Evolutionary conservation across 1,284 basidiomycete species (phyloP).

Genomic region (Tremellales sp.): DNA sequence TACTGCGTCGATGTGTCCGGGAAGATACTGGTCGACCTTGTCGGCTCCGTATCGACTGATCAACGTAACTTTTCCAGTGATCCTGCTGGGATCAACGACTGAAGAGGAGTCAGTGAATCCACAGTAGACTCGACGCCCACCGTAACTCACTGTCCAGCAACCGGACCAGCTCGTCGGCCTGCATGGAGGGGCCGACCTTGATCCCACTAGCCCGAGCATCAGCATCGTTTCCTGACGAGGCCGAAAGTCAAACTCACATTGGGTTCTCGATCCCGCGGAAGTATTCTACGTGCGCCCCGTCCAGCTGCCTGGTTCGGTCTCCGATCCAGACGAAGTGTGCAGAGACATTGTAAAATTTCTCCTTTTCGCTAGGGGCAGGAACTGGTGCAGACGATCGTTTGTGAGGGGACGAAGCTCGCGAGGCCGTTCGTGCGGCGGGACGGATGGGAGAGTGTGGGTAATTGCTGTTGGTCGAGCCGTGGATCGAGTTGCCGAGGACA

Average conservation of each 20-base stretch:
- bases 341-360: slow-evolving; percentile 53
- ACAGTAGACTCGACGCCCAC: background rate
- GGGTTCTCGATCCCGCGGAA: slow-evolving; percentile 93
- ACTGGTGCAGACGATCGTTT: too few species aligned
- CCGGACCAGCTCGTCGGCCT: slow-evolving; percentile 69
- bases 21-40: slow-evolving; percentile 74
- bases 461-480: slow-evolving; percentile 4
- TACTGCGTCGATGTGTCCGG: slow-evolving; percentile 79
- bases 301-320: slow-evolving; percentile 88
- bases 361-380: background rate
- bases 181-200: slow-evolving; percentile 91
- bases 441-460: slow-evolving; percentile 29
- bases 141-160: slow-evolving; percentile 67
- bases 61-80: slow-evolving; percentile 78
- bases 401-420: slow-evolving; percentile 8
- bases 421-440: slow-evolving; percentile 7
- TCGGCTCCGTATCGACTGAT: slow-evolving; percentile 90
- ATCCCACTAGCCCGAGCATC: slow-evolving; percentile 57
- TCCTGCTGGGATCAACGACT: slow-evolving; percentile 84
- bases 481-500: slow-evolving; percentile 8
- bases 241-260: slow-evolving; percentile 51
- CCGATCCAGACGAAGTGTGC: slow-evolving; percentile 97
- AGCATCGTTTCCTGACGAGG: background rate
- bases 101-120: background rate
- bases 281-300: slow-evolving; percentile 93